Percentiles rank a stretch among this genome's conserved stretches.
Evolutionary conservation across 345 rosid genomes (phyloP).

Genomic region (Rhodomyrtus tomentosa): DNA sequence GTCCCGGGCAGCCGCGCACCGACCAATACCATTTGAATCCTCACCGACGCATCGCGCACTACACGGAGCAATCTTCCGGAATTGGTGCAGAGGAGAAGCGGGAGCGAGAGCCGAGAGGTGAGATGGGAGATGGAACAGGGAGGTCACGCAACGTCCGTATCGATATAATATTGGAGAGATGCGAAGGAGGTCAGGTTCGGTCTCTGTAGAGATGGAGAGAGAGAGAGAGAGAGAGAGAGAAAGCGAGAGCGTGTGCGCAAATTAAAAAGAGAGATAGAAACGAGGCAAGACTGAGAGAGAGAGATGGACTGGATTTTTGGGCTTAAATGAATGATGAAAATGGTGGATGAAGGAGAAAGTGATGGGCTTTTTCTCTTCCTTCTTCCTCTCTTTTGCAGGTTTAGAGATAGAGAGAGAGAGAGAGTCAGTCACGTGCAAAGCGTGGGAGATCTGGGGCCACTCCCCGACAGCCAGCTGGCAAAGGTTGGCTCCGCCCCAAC

Average conservation of each 20-base stretch:
- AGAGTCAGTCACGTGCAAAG: background rate
- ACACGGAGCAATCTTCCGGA: background rate
- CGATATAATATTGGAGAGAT: background rate
- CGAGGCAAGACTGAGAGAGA: background rate
- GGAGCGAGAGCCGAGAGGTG: background rate
- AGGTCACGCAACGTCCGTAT: background rate
- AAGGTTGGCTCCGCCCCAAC: background rate
- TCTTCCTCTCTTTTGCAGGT: background rate
- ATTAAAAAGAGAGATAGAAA: background rate
- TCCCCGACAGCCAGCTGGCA: conserved; percentile 4
- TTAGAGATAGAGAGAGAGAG: background rate
- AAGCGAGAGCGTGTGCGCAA: too few species aligned
- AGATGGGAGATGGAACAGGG: background rate
- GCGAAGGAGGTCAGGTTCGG: background rate
- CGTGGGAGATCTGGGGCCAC: conserved; percentile 2
- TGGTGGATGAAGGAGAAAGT: background rate
- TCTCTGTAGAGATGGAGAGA: background rate
- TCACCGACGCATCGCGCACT: background rate
- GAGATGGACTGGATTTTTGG: background rate
- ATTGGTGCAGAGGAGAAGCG: background rate
- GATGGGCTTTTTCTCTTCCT: background rate
- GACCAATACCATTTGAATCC: background rate
- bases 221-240: background rate
- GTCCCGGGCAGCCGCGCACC: background rate
- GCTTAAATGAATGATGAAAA: background rate